Conservation (phyloP, 768 basidiomycete genomes). For the Crassisporium funariophilum region DNA sequence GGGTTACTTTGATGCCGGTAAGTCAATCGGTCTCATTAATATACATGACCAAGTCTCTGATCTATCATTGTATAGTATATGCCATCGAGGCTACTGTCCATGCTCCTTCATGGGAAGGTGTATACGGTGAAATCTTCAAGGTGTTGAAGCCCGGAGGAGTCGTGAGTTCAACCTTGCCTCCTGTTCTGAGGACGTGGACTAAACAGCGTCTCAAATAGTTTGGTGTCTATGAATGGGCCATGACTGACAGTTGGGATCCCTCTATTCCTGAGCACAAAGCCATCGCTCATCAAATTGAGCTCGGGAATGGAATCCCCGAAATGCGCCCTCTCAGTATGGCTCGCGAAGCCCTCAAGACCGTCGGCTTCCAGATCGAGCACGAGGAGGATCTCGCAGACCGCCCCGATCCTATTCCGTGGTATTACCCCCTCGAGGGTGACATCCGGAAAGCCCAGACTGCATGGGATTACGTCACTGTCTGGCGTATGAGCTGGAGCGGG, state of each 20-base stretch:
- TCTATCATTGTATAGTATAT: constrained; percentile 58
- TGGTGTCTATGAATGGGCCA: constrained; percentile 98
- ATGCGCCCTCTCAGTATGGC: constrained; percentile 81
- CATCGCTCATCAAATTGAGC: constrained; percentile 88
- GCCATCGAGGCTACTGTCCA: constrained; percentile 98
- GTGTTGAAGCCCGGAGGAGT: constrained; percentile 96
- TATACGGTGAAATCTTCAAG: constrained; percentile 91
- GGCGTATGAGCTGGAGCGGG: constrained; percentile 90
- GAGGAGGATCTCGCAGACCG: constrained; percentile 95
- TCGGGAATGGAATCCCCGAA: constrained; percentile 97
- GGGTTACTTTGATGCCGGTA: constrained; percentile 92
- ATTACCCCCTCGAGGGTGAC: constrained; percentile 96
- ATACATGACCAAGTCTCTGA: not conserved
- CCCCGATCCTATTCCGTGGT: constrained; percentile 81
- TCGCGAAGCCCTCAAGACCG: constrained; percentile 74
- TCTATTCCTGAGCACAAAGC: constrained; percentile 84
- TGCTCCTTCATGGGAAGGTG: constrained; percentile 93
- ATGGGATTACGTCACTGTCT: constrained; percentile 89
- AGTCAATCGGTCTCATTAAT: constrained; percentile 28
- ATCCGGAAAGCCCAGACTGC: constrained; percentile 88
- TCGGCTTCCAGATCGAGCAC: constrained; percentile 86
- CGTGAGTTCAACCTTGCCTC: constrained; percentile 51
- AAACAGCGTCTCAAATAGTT: constrained; percentile 74
- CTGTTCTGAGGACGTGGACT: no score
- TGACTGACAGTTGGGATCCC: constrained; percentile 95